These are phyloP conservation scores for Aureobasidium sp. DNA, from an alignment of 2,329 filamentous ascomycete species.

Conservation along the genomic window DNA sequence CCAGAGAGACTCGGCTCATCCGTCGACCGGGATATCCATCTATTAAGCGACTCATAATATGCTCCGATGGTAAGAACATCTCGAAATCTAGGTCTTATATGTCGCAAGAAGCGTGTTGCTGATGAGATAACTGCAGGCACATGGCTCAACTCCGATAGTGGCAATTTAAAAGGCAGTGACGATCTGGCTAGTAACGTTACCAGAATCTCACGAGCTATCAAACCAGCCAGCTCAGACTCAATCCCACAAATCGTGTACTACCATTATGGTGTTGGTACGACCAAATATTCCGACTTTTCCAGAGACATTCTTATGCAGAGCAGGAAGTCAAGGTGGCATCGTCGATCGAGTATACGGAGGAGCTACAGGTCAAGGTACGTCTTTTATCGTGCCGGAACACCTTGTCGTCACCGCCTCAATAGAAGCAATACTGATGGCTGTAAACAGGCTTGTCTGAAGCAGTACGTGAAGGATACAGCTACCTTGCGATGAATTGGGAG, in stretches of 20 bases:
- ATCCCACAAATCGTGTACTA: slow-evolving; percentile 47
- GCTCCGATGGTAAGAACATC: slow-evolving; percentile 34
- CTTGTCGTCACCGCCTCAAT: too few relatives aligned
- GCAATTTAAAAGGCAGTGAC: slow-evolving; percentile 37
- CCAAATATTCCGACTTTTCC: slow-evolving; percentile 21
- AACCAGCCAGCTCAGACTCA: slow-evolving; percentile 40
- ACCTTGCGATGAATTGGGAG: slow-evolving; percentile 48
- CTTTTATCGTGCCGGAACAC: not conserved
- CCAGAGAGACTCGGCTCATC: slow-evolving; percentile 13
- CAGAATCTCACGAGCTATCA: slow-evolving; percentile 43
- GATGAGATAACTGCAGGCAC: slow-evolving; percentile 27
- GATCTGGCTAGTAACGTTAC: slow-evolving; percentile 45
- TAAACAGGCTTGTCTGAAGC: slow-evolving; percentile 38
- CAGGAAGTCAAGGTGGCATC: slow-evolving; percentile 29
- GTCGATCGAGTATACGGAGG: slow-evolving; percentile 37
- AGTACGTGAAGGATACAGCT: slow-evolving; percentile 44
- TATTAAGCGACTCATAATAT: slow-evolving; percentile 31
- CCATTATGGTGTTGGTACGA: slow-evolving; percentile 41
- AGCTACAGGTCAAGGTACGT: slow-evolving; percentile 32
- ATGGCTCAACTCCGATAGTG: slow-evolving; percentile 45
- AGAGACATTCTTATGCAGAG: not conserved
- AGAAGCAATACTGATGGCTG: not conserved
- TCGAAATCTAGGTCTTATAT: not conserved
- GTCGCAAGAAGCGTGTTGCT: not conserved
- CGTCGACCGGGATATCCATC: slow-evolving; percentile 1